These are phyloP conservation scores for Davidsoniella australis DNA, from an alignment of 2,329 filamentous ascomycete species.

Conservation along the genomic window DNA sequence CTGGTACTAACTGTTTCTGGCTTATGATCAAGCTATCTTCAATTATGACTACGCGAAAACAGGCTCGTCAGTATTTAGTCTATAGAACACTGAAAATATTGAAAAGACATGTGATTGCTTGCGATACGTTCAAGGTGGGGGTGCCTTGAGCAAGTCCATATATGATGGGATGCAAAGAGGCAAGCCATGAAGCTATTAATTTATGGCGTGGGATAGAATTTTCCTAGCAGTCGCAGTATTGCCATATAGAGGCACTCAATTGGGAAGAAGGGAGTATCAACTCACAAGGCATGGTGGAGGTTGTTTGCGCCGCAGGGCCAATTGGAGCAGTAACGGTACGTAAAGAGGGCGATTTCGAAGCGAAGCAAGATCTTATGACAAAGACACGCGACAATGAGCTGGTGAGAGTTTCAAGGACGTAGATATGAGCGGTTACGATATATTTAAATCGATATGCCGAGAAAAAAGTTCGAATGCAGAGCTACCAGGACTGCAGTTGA, in stretches of 20 bases:
- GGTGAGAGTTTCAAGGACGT: neutral
- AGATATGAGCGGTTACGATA: neutral
- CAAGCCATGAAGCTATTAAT: too few relatives aligned
- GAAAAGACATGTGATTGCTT: neutral
- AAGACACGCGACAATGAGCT: neutral
- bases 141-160: too few relatives aligned
- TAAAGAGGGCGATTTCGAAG: neutral
- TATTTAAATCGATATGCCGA: neutral
- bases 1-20: slow-evolving; percentile 21
- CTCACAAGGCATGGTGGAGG: slow-evolving; percentile 22
- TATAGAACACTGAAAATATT: neutral
- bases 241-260: neutral
- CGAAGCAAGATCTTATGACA: too few relatives aligned
- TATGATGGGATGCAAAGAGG: too few relatives aligned
- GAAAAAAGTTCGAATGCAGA: neutral
- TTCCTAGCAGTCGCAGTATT: neutral
- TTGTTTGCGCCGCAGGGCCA: neutral
- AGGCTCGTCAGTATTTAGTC: neutral
- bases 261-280: slow-evolving; percentile 8
- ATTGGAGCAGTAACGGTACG: neutral
- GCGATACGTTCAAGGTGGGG: too few relatives aligned
- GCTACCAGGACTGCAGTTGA: neutral
- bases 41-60: slow-evolving; percentile 19
- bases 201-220: neutral
- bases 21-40: slow-evolving; percentile 25